Evolutionary conservation across 345 rosid genomes (phyloP), one percentile per base, ranked within the genome.

Genomic region (Rhizophora mangle): DNA sequence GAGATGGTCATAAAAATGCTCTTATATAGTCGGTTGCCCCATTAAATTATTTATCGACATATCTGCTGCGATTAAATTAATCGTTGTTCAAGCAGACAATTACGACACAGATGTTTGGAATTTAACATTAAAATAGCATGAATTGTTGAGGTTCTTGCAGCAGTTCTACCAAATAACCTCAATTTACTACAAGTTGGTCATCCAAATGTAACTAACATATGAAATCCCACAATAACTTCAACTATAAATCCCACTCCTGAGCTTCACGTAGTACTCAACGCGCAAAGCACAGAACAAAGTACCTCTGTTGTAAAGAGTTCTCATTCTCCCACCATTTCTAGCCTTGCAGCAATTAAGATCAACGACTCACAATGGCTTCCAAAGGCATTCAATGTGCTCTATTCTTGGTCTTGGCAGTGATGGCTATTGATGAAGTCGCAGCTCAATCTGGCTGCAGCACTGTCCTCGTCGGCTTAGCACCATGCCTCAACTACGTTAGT

Each of bases 381-480:
- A 65, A 65, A 58, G 70, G 65, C 60, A 15, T 58, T 63, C 39
- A 70, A 31, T 57, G 32, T 8, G 30, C 62, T 61, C 24, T 71
- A 1, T 16, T 68, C 5, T 34, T 72, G 10, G 66, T 72, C 43
- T 22, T 68, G 7, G 74, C 30, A 3, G 24, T n/a, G 5, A 60
- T 67, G 71, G 63, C 76, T 27, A 69, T 31, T 51, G 34, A 59
- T 43, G 65, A 39, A 49, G 62, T 61, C 26, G 29, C 53, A 15
- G 85, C 79, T 2, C 84, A 80, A 72, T 77, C 83, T 22, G 76
- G 82, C 29, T 84, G 85, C 81, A 80, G 62, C 62, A 68, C 43
- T 21, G 74, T 59, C 16, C 73, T 82, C 15, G 6, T 80, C 27
- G 61, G 79, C 67, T 37, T 84, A 57, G 60, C 84, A 6, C 88